These are phyloP conservation scores for Collybia sordida DNA, from an alignment of 768 basidiomycete species.

Conservation along the genomic window DNA sequence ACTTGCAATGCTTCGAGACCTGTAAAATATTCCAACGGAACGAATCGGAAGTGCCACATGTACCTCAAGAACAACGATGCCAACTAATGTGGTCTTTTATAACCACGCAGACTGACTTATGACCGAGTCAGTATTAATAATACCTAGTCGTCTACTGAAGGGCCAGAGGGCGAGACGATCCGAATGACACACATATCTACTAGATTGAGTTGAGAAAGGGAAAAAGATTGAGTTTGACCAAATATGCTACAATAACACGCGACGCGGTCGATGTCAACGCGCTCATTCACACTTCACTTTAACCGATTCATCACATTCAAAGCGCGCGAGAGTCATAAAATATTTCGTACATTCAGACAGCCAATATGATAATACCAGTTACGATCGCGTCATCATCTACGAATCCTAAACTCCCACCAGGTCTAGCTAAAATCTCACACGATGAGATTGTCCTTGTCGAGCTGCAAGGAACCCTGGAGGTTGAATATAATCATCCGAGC, in stretches of 20 bases:
- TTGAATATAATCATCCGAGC: conserved; percentile 49
- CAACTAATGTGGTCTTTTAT: no score
- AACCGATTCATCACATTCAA: neutral
- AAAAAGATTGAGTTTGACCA: neutral
- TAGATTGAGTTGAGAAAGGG: neutral
- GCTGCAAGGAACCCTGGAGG: conserved; percentile 80
- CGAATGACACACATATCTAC: no score
- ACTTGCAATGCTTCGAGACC: no score
- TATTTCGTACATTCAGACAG: neutral
- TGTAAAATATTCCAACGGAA: no score
- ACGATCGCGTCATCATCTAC: conserved; percentile 35
- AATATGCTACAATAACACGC: neutral
- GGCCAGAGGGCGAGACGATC: no score
- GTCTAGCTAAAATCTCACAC: conserved; percentile 71
- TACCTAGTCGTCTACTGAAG: no score
- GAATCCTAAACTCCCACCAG: conserved; percentile 54
- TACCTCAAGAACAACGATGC: no score
- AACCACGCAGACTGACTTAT: no score
- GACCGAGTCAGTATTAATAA: no score
- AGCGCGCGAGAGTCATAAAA: neutral
- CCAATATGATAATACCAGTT: conserved; percentile 68
- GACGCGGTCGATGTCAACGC: neutral
- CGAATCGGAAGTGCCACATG: no score
- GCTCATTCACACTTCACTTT: neutral
- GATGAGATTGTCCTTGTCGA: conserved; percentile 84